Conservation (phyloP, 1,139 yeast species). For the Hemisphaericaspora lyxosophila region DNA sequence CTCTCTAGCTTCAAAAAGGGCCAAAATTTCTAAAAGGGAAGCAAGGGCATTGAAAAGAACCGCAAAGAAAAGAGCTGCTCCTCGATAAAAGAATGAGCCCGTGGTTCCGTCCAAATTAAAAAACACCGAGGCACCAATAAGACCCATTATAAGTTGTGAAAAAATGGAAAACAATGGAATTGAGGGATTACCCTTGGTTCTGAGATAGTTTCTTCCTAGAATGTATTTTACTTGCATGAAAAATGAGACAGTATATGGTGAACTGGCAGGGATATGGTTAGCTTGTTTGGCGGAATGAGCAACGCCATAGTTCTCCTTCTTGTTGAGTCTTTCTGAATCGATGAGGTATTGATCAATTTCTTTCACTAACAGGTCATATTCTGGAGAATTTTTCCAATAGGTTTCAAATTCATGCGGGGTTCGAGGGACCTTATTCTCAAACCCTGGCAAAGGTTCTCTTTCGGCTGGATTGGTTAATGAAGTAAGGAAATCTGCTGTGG, state of each 20-base stretch:
- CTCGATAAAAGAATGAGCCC: constrained; percentile 60
- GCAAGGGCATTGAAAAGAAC: constrained; percentile 75
- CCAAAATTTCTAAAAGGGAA: constrained; percentile 69
- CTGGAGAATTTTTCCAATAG: constrained; percentile 63
- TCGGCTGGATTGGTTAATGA: constrained; percentile 75
- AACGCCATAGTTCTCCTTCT: constrained; percentile 25
- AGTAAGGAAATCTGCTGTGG: constrained; percentile 80
- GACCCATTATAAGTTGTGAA: constrained; percentile 72
- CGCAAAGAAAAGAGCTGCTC: constrained; percentile 75
- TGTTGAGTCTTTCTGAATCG: constrained; percentile 17
- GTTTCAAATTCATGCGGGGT: constrained; percentile 56
- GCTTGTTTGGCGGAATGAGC: constrained; percentile 62
- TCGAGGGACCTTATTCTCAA: constrained; percentile 28
- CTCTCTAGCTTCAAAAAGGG: constrained; percentile 70
- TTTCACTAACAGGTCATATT: constrained; percentile 34
- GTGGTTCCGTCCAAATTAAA: constrained; percentile 51
- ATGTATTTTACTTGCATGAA: constrained; percentile 64
- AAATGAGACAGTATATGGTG: constrained; percentile 68
- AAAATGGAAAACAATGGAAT: constrained; percentile 57
- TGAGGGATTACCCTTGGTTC: constrained; percentile 66
- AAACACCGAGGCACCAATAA: constrained; percentile 72
- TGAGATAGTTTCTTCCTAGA: constrained; percentile 59
- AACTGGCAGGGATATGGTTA: constrained; percentile 47
- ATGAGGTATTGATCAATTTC: constrained; percentile 36
- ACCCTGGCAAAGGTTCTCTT: constrained; percentile 57